These are phyloP conservation scores for Diaporthe citri DNA, from an alignment of 2,329 filamentous ascomycete species.

Conservation along the genomic window DNA sequence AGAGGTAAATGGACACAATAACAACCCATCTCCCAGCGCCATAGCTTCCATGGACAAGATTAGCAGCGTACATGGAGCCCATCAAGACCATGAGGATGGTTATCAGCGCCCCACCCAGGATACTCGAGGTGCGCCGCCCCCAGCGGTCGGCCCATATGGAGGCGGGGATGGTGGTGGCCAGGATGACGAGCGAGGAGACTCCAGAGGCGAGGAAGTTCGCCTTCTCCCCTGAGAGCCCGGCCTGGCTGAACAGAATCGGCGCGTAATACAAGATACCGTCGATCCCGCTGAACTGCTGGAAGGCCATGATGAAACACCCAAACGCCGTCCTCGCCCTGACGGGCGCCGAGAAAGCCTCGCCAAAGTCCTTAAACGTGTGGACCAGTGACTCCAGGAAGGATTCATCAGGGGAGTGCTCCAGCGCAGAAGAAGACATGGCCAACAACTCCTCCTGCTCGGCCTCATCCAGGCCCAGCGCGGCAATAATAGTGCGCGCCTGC, in stretches of 20 bases:
- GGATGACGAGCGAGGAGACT: slow-evolving; percentile 68
- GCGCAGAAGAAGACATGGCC: slow-evolving; percentile 42
- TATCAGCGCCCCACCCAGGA: slow-evolving; percentile 65
- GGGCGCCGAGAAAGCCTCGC: slow-evolving; percentile 49
- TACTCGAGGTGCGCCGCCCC: slow-evolving; percentile 65
- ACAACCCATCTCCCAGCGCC: slow-evolving; percentile 62
- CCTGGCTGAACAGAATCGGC: slow-evolving; percentile 69
- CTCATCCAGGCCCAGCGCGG: slow-evolving; percentile 58
- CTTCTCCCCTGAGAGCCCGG: slow-evolving; percentile 65
- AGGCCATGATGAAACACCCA: slow-evolving; percentile 68
- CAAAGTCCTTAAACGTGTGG: slow-evolving; percentile 31
- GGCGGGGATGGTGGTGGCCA: slow-evolving; percentile 66
- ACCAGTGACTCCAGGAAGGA: slow-evolving; percentile 40
- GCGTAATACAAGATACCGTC: slow-evolving; percentile 71
- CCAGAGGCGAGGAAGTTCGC: slow-evolving; percentile 70
- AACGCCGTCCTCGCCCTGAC: slow-evolving; percentile 61
- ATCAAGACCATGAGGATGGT: slow-evolving; percentile 66
- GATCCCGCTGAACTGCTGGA: slow-evolving; percentile 72
- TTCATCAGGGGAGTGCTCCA: slow-evolving; percentile 47
- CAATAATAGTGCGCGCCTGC: slow-evolving; percentile 56
- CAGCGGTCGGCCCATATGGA: slow-evolving; percentile 67
- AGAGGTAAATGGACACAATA: slow-evolving; percentile 63
- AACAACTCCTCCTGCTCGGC: slow-evolving; percentile 57
- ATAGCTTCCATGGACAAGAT: slow-evolving; percentile 51
- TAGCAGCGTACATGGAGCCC: slow-evolving; percentile 62